Base-by-base conservation (phyloP, 805 yeast genomes). In the Pichia manshurica region DNA sequence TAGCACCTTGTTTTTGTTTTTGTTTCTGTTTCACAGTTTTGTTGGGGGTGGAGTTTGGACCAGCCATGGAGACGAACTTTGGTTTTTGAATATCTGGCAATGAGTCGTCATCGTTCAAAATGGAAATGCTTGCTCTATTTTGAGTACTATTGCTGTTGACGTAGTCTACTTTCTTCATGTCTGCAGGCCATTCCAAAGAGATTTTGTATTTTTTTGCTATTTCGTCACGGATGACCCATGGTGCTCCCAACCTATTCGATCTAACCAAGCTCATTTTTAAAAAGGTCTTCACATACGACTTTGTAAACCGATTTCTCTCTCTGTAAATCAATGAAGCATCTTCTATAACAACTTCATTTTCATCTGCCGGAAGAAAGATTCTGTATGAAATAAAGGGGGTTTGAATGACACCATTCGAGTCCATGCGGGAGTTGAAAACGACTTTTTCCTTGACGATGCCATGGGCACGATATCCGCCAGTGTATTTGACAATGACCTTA, bases 221-320 rank as follows among this genome's bases (percentile, higher is more conserved):
- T 54, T 82, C 81, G 22, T 78, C 80, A 60, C 83, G 85, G 15
- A 93, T 93, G 19, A 91, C 81, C 98, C 98, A 93, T 3, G 98
- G 98, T 3, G 97, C 91, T 3, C 98, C 97, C 38, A 82, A 72
- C 72, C 85, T 87, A 46, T 83, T 75, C 1, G 90, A 86, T 47
- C 96, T 78, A 7, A 84, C 73, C 61, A 87, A 75, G 39, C 87
- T 76, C 62, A 86, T 74, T 65, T 90, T 86, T 61, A 90, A 74
- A 62, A 93, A 82, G n/a, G 96, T 83, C 63, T 90, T 85, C 33
- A 93, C 84, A 46, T 85, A 75, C 79, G 90, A 84, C 64, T 91
- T 93, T 9, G 97, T 90, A 68, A 89, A 90, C 46, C 84, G 75
- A 51, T 84, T 83, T 51, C 97, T 74, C 60, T 91, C 96, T 54